Base-by-base conservation (phyloP, 352 stramenopile genomes). In the Nannochloropsis limnetica region DNA sequence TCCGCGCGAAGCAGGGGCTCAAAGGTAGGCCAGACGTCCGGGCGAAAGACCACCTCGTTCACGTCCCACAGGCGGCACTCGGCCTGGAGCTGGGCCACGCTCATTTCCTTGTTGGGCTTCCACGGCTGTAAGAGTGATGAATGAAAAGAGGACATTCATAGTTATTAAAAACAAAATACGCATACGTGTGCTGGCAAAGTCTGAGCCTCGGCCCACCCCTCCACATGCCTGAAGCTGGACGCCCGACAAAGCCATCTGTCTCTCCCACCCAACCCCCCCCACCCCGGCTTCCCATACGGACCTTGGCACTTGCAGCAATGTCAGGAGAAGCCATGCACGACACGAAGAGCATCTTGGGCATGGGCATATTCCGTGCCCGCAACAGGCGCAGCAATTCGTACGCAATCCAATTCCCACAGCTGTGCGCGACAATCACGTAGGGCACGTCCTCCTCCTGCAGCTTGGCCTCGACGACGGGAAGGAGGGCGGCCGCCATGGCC, bases 21-120 rank as follows among this genome's bases (percentile, higher is more conserved):
- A 29, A 74, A 74, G 25, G n/a, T 74, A 11, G 61, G 61, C 61
- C 61, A 74, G 25, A 74, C 61, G 25, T 74, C 61, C n/a, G 61
- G 61, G n/a, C 61, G 61, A 74, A 74, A 74, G 61, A 74, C 61
- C n/a, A 74, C 25, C 61, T 74, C 61, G 20, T 74, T 74, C 25
- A 74, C 61, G 11, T 74, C 61, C 61, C 61, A 74, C 11, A 74
- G 61, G 61, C 61, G 61, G 61, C 61, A 74, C 61, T 74, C 61
- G 11, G 61, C 61, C 11, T 74, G 61, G 14, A 74, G 61, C 25
- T 74, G 61, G 25, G 61, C n/a, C n/a, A 74, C 61, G 25, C 25
- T 74, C 61, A 74, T 74, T 20, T 74, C 61, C 61, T 29, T 74
- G 25, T 74, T 74, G 0, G 61, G n/a, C 25, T 74, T 74, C 61